A percentile compares a stretch with the other conserved stretches of the same genome.
Evolutionary conservation across 768 basidiomycete species (phyloP).

Genomic region (Pisolithus albus): DNA sequence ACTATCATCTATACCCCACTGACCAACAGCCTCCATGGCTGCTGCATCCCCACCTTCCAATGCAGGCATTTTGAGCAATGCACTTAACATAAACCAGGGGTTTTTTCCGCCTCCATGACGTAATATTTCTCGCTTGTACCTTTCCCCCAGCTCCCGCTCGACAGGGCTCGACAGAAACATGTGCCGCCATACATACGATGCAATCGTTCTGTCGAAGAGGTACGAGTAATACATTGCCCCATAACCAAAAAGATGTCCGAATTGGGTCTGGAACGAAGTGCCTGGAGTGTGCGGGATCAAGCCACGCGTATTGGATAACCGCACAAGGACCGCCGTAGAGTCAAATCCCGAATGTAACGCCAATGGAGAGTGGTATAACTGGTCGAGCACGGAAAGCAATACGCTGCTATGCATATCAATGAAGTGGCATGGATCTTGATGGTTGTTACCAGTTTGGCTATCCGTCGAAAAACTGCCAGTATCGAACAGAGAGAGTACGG

Average conservation of each 20-base stretch:
- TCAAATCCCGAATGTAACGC: constrained; percentile 55
- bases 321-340: constrained; percentile 60
- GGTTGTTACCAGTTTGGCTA: constrained; percentile 54
- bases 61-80: constrained; percentile 55
- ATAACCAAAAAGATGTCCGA: constrained; percentile 92
- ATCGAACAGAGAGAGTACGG: constrained; percentile 76
- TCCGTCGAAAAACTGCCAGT: constrained; percentile 38
- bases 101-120: constrained; percentile 83
- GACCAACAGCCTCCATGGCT: constrained; percentile 87
- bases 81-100: constrained; percentile 89
- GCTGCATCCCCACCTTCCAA: constrained; percentile 66
- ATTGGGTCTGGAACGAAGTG: constrained; percentile 93
- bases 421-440: constrained; percentile 67
- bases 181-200: constrained; percentile 79
- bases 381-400: constrained; percentile 82
- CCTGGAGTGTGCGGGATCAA: constrained; percentile 78
- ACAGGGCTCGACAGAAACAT: constrained; percentile 68
- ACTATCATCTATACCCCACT: constrained; percentile 81
- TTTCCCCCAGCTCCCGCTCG: constrained; percentile 69
- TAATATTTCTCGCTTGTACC: constrained; percentile 69
- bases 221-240: constrained; percentile 99
- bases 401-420: constrained; percentile 93
- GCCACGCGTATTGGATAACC: constrained; percentile 60
- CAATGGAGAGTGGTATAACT: constrained; percentile 75
- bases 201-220: constrained; percentile 92